phyloP scores from a whole-genome alignment of 108 stramenopile genomes.

The Schizochytrium sp. region DNA sequence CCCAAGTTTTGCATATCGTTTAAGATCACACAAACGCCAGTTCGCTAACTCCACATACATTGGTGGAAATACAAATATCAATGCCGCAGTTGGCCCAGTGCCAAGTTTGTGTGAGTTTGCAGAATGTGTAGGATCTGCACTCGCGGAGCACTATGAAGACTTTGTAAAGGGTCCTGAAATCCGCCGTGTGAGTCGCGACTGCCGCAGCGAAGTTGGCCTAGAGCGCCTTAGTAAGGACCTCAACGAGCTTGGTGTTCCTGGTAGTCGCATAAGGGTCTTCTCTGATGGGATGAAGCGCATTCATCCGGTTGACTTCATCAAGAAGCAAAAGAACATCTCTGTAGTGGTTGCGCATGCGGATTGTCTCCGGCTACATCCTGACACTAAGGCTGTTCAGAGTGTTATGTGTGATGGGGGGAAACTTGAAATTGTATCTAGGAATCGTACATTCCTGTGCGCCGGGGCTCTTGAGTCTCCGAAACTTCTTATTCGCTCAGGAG shows the following conservation, averaged over 20 bases:
- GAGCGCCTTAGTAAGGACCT: conserved; percentile 36
- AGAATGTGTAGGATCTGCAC: not conserved
- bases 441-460: conserved; percentile 13
- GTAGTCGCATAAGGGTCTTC: conserved; percentile 23
- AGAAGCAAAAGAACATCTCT: not conserved
- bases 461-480: conserved; percentile 55
- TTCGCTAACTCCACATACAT: conserved; percentile 45
- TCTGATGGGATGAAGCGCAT: not conserved
- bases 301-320: conserved; percentile 2
- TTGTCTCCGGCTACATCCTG: not conserved
- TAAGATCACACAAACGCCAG: conserved; percentile 35
- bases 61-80: conserved; percentile 45
- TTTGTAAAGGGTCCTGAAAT: not conserved
- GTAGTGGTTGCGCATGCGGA: conserved; percentile 1
- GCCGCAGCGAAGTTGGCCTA: not conserved
- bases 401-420: not conserved
- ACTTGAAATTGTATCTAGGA: not conserved
- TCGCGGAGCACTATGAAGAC: conserved; percentile 12
- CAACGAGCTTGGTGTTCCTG: conserved; percentile 6
- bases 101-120: not conserved
- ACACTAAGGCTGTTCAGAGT: not conserved
- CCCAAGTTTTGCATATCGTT: not conserved
- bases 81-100: conserved; percentile 35
- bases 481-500: not conserved
- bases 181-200: not conserved